Evolutionary conservation across 208 protist genomes (phyloP), one percentile per base, ranked within the genome.

Genomic region (Leishmania aethiopica): DNA sequence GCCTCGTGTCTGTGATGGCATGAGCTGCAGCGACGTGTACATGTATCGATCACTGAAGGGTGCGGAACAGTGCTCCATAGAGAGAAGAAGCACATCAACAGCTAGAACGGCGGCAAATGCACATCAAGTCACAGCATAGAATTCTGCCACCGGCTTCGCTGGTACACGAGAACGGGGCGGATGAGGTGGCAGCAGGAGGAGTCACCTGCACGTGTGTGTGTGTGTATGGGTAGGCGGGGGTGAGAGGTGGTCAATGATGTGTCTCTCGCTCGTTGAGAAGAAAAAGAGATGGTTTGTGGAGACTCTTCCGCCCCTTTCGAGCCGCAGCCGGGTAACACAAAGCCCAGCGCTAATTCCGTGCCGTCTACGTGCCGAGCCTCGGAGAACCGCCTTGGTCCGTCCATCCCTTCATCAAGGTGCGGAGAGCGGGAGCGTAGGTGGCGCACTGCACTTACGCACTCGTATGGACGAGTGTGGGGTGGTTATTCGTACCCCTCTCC

Each of bases 401-500:
- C 11, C 25, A 10, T 32, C 45, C 70, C 25, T 53, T 45, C 1
- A 74, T 51, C 40, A 74, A 74, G 47, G 28, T 17, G 62, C 13
- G 25, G 42, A 53, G 17, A 32, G 70, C 28, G 15, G 25, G 28
- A 32, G 45, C 70, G 70, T 32, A 19, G 28, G 70, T 28, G 45
- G 70, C 10, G 10, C 25, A 55, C 47, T 66, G 74, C 35, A 45
- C 22, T 42, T 3, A 45, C 57, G 4, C 37, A 60, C 47, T 78
- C 71, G 25, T 74, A 51, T 72, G 49, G 5, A 35, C 73, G 22
- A 3, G 37, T 25, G 59, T n/a, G 35, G n/a, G 37, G 10, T 55
- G 57, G 66, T 57, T 72, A 75, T 67, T 78, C 55, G 75, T 62
- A 74, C 45, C 64, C 35, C 55, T 79, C 40, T 59, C n/a, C 32